These are phyloP conservation scores for Verticillium longisporum DNA, from an alignment of 2,329 filamentous ascomycete species.

Conservation along the genomic window DNA sequence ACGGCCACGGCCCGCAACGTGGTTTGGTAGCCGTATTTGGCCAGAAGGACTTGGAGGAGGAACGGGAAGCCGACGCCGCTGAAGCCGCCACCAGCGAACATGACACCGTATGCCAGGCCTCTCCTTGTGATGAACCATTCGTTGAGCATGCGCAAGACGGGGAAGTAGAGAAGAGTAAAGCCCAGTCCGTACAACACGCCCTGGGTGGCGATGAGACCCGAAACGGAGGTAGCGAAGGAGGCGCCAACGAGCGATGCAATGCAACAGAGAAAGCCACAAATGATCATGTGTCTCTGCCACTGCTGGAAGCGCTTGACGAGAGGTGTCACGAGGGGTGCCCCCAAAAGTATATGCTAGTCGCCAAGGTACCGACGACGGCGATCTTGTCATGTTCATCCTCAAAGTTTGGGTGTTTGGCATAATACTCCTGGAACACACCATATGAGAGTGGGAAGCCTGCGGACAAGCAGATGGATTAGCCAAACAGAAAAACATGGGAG, in stretches of 20 bases:
- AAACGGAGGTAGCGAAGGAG: conserved; percentile 16
- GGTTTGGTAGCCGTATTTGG: conserved; percentile 30
- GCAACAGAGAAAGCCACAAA: background rate
- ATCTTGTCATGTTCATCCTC: conserved; percentile 12
- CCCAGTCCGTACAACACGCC: conserved; percentile 22
- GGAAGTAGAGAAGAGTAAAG: conserved; percentile 30
- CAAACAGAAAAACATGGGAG: background rate
- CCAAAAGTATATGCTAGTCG: conserved; percentile 18
- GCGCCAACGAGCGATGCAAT: conserved; percentile 12
- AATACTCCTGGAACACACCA: conserved; percentile 21
- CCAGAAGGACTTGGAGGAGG: conserved; percentile 33
- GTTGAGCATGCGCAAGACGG: conserved; percentile 29
- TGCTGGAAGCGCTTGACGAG: conserved; percentile 14
- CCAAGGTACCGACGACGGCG: conserved; percentile 17
- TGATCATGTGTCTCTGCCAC: conserved; percentile 5
- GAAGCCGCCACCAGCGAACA: conserved; percentile 38
- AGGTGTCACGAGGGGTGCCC: conserved; percentile 16
- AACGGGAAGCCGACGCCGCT: conserved; percentile 41
- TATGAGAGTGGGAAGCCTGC: conserved; percentile 18
- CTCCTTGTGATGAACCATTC: conserved; percentile 41
- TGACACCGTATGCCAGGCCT: conserved; percentile 40
- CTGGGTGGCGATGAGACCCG: conserved; percentile 17
- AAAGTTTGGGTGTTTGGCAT: conserved; percentile 17
- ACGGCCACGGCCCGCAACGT: conserved; percentile 33
- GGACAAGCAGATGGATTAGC: background rate